A percentile compares a stretch with the other conserved stretches of the same genome.
Conservation (phyloP, 257 asterid genomes). For the Coffea eugenioides region DNA sequence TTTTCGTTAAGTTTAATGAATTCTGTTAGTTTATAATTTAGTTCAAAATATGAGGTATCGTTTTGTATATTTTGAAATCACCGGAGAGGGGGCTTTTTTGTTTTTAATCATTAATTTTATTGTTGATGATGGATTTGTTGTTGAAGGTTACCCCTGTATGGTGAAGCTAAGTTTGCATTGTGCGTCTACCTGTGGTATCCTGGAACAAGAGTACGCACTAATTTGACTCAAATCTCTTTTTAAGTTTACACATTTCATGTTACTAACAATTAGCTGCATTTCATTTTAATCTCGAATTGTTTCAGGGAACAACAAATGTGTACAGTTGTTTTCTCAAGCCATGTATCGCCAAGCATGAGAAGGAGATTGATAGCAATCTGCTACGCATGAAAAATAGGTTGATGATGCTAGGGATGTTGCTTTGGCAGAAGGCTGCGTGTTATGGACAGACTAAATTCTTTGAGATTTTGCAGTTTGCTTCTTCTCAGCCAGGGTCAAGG, state of each 20-base stretch:
- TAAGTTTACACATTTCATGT: too few relatives aligned
- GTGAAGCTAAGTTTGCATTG: constrained; percentile 58
- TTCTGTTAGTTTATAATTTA: too few relatives aligned
- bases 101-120: not conserved
- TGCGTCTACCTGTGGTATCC: constrained; percentile 61
- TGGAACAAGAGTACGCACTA: constrained; percentile 40
- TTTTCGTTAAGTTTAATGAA: too few relatives aligned
- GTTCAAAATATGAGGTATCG: too few relatives aligned
- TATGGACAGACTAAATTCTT: constrained; percentile 32
- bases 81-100: too few relatives aligned
- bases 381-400: constrained; percentile 31
- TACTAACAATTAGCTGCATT: not conserved
- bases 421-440: constrained; percentile 38
- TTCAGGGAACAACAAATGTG: constrained; percentile 42
- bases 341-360: constrained; percentile 39
- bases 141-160: constrained; percentile 56
- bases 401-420: constrained; percentile 6
- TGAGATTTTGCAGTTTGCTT: constrained; percentile 38
- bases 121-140: not conserved
- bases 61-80: too few relatives aligned
- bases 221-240: not conserved
- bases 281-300: not conserved
- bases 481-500: constrained; percentile 33
- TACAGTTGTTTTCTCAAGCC: constrained; percentile 42
- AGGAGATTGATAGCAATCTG: constrained; percentile 43